These are phyloP conservation scores for Russula ochroleuca DNA, from an alignment of 768 basidiomycete genomes.

Conservation along the genomic window DNA sequence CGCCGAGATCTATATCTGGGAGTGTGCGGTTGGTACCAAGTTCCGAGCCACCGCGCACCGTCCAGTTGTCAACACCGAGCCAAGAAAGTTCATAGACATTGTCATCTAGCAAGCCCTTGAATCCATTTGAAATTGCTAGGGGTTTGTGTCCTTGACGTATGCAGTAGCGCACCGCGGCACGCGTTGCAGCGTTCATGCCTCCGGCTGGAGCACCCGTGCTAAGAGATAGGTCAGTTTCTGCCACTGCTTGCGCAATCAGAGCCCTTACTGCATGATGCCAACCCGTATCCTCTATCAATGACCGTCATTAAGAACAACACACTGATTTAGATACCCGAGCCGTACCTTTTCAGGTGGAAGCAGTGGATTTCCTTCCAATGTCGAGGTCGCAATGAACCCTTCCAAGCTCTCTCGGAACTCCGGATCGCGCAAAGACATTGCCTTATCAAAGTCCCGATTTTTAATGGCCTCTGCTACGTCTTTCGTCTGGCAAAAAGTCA, in stretches of 20 bases:
- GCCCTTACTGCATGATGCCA: constrained; percentile 75
- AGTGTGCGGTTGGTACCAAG: constrained; percentile 92
- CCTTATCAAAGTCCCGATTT: constrained; percentile 77
- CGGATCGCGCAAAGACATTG: constrained; percentile 83
- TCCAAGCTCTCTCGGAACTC: constrained; percentile 86
- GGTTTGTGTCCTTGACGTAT: constrained; percentile 87
- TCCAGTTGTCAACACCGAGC: constrained; percentile 97
- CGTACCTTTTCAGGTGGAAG: constrained; percentile 36
- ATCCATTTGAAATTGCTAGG: constrained; percentile 93
- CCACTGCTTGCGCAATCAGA: constrained; percentile 3
- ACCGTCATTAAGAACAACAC: constrained; percentile 1
- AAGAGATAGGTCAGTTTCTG: constrained; percentile 21
- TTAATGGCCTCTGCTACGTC: constrained; percentile 80
- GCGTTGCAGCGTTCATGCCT: constrained; percentile 98
- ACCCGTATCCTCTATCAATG: constrained; percentile 62
- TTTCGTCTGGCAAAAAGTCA: constrained; percentile 57
- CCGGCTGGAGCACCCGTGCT: constrained; percentile 97
- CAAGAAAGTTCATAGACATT: constrained; percentile 82
- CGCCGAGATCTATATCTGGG: constrained; percentile 83
- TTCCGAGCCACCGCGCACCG: constrained; percentile 93
- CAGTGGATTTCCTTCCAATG: constrained; percentile 41
- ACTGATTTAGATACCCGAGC: not conserved
- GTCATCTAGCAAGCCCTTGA: constrained; percentile 90
- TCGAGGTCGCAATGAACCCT: constrained; percentile 77
- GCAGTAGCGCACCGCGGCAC: constrained; percentile 91